Base-by-base conservation (phyloP, 2,329 filamentous ascomycete species). In the Monilinia fructigena region DNA sequence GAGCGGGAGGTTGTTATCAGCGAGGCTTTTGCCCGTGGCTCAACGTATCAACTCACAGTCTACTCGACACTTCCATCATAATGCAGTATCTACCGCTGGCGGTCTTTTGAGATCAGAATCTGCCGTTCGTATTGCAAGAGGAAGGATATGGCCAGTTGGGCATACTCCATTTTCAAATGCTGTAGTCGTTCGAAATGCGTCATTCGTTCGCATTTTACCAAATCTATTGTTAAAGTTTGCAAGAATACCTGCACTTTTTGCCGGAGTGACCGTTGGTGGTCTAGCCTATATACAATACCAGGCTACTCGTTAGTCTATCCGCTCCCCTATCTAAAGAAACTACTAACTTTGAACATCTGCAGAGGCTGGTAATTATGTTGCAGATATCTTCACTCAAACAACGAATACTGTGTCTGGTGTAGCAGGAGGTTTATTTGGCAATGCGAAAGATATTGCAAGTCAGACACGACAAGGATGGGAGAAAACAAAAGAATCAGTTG, bases 271-370 rank as follows among this genome's bases (percentile, higher is more conserved):
- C 75, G 86, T 99, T 71, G 93, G 92, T 18, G 91, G 91, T 3
- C 80, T 96, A 67, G 93, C 93, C 35, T 99, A 97, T 84, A 81
- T 99, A 59, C 95, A 99, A 77, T 98, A 99, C 77, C 95, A 99
- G 79, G 94, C 95, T 70, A 88, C 89, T 66, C 91, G 91, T 93
- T 84, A 70, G 90, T 68, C 45, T 56, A 54, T 23, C 52, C 48
- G 6, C 35, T 26, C 26, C 10, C 38, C 11, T 23, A n/a, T 54
- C 8, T 38, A 26, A 6, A 42, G 20, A 38, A 16, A 40, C 26
- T 38, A 26, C 63, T 66, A 52, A 66, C 26, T 40, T 53, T 66
- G 1, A 12, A 53, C 14, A 26, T 66, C 66, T 42, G 31, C 74
- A 86, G 87, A 92, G 81, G 89, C 90, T 28, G 90, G 90, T 68